phyloP scores from a whole-genome alignment of 2,329 filamentous ascomycete species.

The Dothistroma pini region DNA sequence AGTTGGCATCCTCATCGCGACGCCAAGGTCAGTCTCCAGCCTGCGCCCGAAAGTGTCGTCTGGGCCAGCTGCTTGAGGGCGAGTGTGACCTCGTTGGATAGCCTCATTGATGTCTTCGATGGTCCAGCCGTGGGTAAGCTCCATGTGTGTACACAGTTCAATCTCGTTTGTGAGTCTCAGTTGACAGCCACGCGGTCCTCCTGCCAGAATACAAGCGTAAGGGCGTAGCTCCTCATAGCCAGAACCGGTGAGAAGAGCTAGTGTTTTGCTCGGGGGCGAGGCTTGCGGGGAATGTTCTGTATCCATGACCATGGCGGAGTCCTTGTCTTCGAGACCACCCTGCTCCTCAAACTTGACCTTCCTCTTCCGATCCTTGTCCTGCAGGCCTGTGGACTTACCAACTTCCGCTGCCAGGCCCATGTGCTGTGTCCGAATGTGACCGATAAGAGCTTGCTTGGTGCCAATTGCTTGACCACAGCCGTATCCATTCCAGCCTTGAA shows the following conservation, averaged over 20 bases:
- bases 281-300: constrained; percentile 9
- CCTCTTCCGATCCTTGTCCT: constrained; percentile 4
- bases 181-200: constrained; percentile 41
- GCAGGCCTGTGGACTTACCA: constrained; percentile 10
- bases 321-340: constrained; percentile 8
- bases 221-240: constrained; percentile 52
- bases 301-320: constrained; percentile 13
- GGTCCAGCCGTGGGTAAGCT: constrained; percentile 41
- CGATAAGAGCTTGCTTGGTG: constrained; percentile 73
- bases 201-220: constrained; percentile 50
- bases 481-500: constrained; percentile 61
- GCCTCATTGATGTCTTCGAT: constrained; percentile 41
- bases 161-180: constrained; percentile 56
- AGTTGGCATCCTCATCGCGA: background rate
- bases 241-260: constrained; percentile 51
- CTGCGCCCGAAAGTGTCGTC: background rate
- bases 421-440: constrained; percentile 81
- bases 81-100: constrained; percentile 14
- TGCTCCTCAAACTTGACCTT: constrained; percentile 9
- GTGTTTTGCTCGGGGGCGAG: constrained; percentile 7
- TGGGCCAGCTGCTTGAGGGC: background rate
- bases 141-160: constrained; percentile 56
- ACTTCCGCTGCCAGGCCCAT: constrained; percentile 51
- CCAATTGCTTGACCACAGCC: constrained; percentile 72
- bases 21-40: background rate